These are phyloP conservation scores for Phytophthora kernoviae DNA, from an alignment of 352 stramenopile genomes.

Conservation along the genomic window DNA sequence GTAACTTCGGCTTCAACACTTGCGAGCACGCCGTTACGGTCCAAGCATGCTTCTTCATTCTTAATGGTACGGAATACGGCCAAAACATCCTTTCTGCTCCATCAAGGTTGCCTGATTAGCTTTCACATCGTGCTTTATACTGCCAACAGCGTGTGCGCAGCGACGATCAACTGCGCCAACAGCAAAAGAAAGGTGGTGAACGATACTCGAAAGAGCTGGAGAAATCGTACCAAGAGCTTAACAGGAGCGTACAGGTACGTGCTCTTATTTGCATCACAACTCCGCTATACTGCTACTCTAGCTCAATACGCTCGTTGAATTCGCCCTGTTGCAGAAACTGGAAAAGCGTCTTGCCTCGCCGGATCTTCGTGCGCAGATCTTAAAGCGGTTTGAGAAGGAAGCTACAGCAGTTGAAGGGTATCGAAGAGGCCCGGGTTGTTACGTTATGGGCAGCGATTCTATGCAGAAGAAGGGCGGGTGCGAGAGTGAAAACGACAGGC, in stretches of 20 bases:
- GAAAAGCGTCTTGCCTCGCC: conserved; percentile 42
- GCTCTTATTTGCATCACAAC: neutral
- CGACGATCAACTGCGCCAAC: conserved; percentile 38
- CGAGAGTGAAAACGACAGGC: neutral
- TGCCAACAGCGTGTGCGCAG: conserved; percentile 38
- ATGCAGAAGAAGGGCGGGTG: conserved; percentile 1
- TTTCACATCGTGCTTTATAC: neutral
- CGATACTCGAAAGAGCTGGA: conserved; percentile 56
- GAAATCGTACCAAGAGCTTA: conserved; percentile 55
- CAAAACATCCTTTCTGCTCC: neutral
- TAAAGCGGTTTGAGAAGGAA: conserved; percentile 41
- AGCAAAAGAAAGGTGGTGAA: conserved; percentile 26
- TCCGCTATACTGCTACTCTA: neutral
- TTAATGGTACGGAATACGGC: conserved; percentile 21
- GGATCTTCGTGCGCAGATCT: conserved; percentile 26
- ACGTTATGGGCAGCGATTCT: neutral
- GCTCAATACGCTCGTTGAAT: neutral
- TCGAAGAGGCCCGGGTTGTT: conserved; percentile 29
- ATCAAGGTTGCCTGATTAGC: neutral
- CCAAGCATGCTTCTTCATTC: conserved; percentile 41
- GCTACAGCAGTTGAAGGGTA: conserved; percentile 31
- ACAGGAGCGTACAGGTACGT: conserved; percentile 39
- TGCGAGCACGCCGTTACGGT: conserved; percentile 27
- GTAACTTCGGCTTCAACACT: conserved; percentile 17
- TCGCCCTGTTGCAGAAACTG: conserved; percentile 25